Evolutionary conservation across 345 rosid species (phyloP), one percentile per base, ranked within the genome.

Genomic region (Ricinus communis): DNA sequence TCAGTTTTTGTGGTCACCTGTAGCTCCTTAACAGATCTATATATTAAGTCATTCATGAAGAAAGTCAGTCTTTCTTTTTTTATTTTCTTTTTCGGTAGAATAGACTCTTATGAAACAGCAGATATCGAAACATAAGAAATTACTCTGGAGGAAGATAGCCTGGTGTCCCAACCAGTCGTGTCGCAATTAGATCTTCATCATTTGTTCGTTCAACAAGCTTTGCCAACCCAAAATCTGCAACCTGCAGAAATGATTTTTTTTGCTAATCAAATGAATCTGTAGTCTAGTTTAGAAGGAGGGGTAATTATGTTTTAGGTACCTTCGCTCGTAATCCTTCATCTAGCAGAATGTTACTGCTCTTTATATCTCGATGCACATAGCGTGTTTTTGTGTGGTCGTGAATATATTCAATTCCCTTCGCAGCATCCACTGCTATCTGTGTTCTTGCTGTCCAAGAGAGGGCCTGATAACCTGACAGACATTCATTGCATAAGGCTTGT

Each of bases 91-190:
- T n/a, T n/a, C n/a, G n/a, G n/a, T n/a, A n/a, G n/a, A n/a, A n/a
- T n/a, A n/a, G n/a, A n/a, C n/a, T n/a, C n/a, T n/a, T n/a, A n/a
- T n/a, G n/a, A n/a, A n/a, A n/a, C n/a, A n/a, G n/a, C n/a, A n/a
- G 13, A 28, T 8, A 59, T 31, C 15, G 24, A 38, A 36, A 30
- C 18, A 43, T 52, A 21, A 12, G 22, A 31, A 72, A 76, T 71
- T 78, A 89, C 91, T 89, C 90, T 0, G 91, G 91, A 27, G 91
- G 87, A 51, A 87, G 88, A 66, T 89, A 89, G 71, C 91, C 91
- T 8, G 91, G 94, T 18, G 88, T 89, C 33, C 94, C 91, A 9
- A 89, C 91, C 10, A 89, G 76, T 31, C 77, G 74, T 0, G 91
- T 89, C 24, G 90, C 91, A 66, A 89, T 73, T 25, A 80, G 65